phyloP scores from a whole-genome alignment of 2,329 filamentous ascomycete species.

The Phialophora verrucosa region DNA sequence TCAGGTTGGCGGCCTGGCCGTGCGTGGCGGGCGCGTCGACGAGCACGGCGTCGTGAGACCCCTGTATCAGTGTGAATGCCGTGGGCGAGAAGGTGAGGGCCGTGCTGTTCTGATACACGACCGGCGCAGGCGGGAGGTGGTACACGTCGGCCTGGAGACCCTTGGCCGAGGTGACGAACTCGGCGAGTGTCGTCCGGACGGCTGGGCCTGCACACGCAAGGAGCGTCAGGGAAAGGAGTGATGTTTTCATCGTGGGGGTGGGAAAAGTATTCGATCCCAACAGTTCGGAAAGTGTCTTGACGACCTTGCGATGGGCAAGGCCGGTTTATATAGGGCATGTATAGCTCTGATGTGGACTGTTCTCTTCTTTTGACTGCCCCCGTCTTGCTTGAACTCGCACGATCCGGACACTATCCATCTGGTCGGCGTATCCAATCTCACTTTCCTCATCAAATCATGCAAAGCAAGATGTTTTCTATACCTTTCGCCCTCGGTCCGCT shows the following conservation, averaged over 20 bases:
- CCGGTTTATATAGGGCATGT: too few species aligned
- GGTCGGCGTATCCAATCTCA: background rate
- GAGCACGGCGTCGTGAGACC: conserved; percentile 44
- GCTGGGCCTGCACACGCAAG: background rate
- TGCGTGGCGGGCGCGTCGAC: conserved; percentile 46
- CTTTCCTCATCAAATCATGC: background rate
- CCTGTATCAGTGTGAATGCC: conserved; percentile 40
- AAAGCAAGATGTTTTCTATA: background rate
- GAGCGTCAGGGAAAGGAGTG: background rate
- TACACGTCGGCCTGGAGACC: conserved; percentile 23
- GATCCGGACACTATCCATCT: background rate
- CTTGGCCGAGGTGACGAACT: conserved; percentile 19
- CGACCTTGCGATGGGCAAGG: too few species aligned
- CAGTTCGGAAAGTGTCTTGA: too few species aligned
- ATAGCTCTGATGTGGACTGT: too few species aligned
- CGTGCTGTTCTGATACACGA: conserved; percentile 18
- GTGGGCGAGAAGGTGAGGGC: conserved; percentile 23
- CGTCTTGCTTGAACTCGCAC: background rate
- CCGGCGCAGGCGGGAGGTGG: conserved; percentile 18
- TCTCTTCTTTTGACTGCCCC: too few species aligned
- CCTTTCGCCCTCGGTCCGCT: too few species aligned
- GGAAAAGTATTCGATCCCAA: too few species aligned
- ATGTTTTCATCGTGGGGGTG: background rate
- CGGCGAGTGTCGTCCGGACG: background rate
- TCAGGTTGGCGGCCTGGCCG: conserved; percentile 43